Conservation (phyloP, 352 stramenopile species). For the Pythium dissotocum region DNA sequence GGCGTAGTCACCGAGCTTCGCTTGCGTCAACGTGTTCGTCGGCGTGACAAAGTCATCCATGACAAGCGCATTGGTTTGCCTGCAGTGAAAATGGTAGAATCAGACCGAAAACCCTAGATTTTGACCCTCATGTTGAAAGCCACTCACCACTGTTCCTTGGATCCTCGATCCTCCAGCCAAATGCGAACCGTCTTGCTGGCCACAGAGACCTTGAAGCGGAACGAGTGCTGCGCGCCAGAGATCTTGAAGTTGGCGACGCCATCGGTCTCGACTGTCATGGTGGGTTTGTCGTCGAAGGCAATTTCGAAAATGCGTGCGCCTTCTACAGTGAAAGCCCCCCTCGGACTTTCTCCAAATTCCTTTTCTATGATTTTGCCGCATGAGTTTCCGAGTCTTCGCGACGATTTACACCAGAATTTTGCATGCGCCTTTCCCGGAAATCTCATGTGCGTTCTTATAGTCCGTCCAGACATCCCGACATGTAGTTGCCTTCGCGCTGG, state of each 20-base stretch:
- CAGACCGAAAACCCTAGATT: neutral
- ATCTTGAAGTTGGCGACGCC: neutral
- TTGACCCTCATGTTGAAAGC: neutral
- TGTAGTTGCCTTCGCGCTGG: slow-evolving; percentile 53
- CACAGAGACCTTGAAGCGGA: neutral
- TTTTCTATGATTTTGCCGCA: too few relatives aligned
- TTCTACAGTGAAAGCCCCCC: too few relatives aligned
- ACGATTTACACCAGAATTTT: too few relatives aligned
- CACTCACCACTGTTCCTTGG: neutral
- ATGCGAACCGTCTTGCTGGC: neutral
- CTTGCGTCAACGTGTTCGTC: neutral
- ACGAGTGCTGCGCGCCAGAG: neutral
- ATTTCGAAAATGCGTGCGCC: neutral
- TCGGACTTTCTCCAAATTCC: too few relatives aligned
- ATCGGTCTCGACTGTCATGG: neutral
- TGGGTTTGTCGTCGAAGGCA: neutral
- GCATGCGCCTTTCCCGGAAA: too few relatives aligned
- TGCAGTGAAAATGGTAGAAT: neutral
- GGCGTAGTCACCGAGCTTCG: neutral
- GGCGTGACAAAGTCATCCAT: neutral
- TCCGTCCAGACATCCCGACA: slow-evolving; percentile 68
- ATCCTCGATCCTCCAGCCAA: neutral
- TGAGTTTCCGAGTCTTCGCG: too few relatives aligned
- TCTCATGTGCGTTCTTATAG: slow-evolving; percentile 1
- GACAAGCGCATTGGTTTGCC: neutral